These are phyloP conservation scores for Pythium dissimile DNA, from an alignment of 352 stramenopile species.

Conservation along the genomic window DNA sequence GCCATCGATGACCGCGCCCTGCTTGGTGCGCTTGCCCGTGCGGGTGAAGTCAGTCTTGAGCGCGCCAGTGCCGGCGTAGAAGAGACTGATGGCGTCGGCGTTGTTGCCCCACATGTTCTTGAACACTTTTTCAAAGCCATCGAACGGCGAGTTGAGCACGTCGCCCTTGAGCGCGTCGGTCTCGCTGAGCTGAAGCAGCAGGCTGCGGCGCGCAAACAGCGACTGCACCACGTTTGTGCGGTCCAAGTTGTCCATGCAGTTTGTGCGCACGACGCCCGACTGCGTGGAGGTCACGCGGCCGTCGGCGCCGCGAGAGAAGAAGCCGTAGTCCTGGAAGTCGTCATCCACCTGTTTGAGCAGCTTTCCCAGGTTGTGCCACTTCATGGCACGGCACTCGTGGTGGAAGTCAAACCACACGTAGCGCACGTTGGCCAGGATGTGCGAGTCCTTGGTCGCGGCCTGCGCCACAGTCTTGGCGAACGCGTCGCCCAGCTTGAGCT, in stretches of 20 bases:
- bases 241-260: conserved; percentile 98
- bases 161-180: conserved; percentile 40
- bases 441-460: conserved; percentile 23
- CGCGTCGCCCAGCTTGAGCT: conserved; percentile 85
- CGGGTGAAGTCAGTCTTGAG: conserved; percentile 96
- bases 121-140: conserved; percentile 61
- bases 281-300: conserved; percentile 60
- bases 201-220: conserved; percentile 83
- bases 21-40: conserved; percentile 90
- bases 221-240: conserved; percentile 97
- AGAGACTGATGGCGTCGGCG: conserved; percentile 90
- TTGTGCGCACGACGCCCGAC: conserved; percentile 91
- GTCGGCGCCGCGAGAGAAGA: conserved; percentile 49
- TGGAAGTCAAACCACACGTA: conserved; percentile 97
- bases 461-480: conserved; percentile 65
- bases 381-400: conserved; percentile 91
- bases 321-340: conserved; percentile 57
- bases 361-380: conserved; percentile 90
- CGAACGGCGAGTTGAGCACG: conserved; percentile 54
- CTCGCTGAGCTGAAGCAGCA: conserved; percentile 69
- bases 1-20: conserved; percentile 91
- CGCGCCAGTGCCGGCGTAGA: conserved; percentile 93
- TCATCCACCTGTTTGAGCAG: conserved; percentile 76
- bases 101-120: conserved; percentile 94
- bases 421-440: conserved; percentile 49